Percentiles rank a stretch among this genome's conserved stretches.
These are phyloP conservation scores for Saturnispora mendoncae DNA, from an alignment of 805 yeast species.

Conservation along the genomic window DNA sequence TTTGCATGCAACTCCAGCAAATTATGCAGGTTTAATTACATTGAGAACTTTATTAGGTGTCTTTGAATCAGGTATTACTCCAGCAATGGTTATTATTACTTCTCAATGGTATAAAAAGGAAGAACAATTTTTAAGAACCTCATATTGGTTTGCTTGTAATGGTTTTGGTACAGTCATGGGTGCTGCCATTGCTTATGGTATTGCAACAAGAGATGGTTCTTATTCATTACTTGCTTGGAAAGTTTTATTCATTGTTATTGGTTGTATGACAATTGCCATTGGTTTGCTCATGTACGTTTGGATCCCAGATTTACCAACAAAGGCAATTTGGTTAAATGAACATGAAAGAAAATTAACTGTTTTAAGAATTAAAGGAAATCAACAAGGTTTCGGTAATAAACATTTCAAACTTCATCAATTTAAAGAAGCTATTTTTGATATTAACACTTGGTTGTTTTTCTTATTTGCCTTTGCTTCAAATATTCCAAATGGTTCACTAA, in stretches of 20 bases:
- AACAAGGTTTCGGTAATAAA: conserved; percentile 29
- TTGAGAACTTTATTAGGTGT: conserved; percentile 42
- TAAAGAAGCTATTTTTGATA: conserved; percentile 45
- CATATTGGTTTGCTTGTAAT: conserved; percentile 24
- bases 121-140: conserved; percentile 24
- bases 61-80: conserved; percentile 25
- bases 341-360: conserved; percentile 30
- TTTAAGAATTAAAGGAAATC: conserved; percentile 27
- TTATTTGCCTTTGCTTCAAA: conserved; percentile 36
- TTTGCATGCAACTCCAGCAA: conserved; percentile 37
- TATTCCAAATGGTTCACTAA: conserved; percentile 54
- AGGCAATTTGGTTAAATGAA: conserved; percentile 29
- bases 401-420: conserved; percentile 45
- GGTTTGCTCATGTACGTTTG: conserved; percentile 41
- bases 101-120: conserved; percentile 23
- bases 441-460: conserved; percentile 42
- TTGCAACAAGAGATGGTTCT: conserved; percentile 3
- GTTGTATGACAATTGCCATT: conserved; percentile 44
- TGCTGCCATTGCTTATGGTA: conserved; percentile 48
- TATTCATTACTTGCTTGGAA: conserved; percentile 46
- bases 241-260: conserved; percentile 49
- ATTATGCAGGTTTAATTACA: conserved; percentile 36
- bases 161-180: conserved; percentile 43
- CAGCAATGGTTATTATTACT: conserved; percentile 29
- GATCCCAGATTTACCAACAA: conserved; percentile 28